Percentiles rank a stretch among this genome's conserved stretches.
Conservation (phyloP, 2,329 filamentous ascomycete genomes). For the Stemphylium vesicarium region DNA sequence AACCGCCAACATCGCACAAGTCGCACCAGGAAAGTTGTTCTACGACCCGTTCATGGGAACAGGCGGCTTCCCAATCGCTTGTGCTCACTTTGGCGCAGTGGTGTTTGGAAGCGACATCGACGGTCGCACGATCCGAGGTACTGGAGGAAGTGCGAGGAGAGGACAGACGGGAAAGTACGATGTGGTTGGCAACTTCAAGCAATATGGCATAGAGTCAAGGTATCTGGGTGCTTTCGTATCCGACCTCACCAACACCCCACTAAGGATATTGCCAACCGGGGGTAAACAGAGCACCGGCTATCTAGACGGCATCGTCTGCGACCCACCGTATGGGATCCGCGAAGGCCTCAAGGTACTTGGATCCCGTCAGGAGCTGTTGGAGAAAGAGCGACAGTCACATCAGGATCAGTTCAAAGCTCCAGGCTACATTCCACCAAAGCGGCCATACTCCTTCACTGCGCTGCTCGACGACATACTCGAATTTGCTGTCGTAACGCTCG, state of each 20-base stretch:
- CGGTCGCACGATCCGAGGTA: slow-evolving; percentile 82
- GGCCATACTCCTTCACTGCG: slow-evolving; percentile 87
- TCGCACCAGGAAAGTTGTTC: slow-evolving; percentile 81
- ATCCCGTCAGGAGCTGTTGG: slow-evolving; percentile 61
- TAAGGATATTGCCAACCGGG: slow-evolving; percentile 49
- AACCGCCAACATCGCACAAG: slow-evolving; percentile 88
- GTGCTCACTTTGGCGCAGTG: slow-evolving; percentile 85
- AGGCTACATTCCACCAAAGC: slow-evolving; percentile 84
- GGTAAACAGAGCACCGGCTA: slow-evolving; percentile 50
- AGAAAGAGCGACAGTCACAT: slow-evolving; percentile 34
- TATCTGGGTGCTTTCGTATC: slow-evolving; percentile 83
- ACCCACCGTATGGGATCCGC: slow-evolving; percentile 93
- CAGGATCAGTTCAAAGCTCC: slow-evolving; percentile 33
- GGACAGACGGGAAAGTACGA: slow-evolving; percentile 52
- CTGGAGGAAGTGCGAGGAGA: slow-evolving; percentile 52
- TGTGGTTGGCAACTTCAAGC: slow-evolving; percentile 77
- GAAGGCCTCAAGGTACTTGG: slow-evolving; percentile 91
- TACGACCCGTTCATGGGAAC: slow-evolving; percentile 97
- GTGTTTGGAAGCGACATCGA: slow-evolving; percentile 93
- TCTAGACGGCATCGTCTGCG: slow-evolving; percentile 91
- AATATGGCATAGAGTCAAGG: slow-evolving; percentile 72
- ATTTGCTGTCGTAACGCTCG: slow-evolving; percentile 78
- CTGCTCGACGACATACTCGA: slow-evolving; percentile 89
- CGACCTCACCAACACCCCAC: slow-evolving; percentile 86
- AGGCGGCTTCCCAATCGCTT: slow-evolving; percentile 88